Base-by-base conservation (phyloP, 495 filamentous ascomycete genomes). In the Coniosporium apollinis region DNA sequence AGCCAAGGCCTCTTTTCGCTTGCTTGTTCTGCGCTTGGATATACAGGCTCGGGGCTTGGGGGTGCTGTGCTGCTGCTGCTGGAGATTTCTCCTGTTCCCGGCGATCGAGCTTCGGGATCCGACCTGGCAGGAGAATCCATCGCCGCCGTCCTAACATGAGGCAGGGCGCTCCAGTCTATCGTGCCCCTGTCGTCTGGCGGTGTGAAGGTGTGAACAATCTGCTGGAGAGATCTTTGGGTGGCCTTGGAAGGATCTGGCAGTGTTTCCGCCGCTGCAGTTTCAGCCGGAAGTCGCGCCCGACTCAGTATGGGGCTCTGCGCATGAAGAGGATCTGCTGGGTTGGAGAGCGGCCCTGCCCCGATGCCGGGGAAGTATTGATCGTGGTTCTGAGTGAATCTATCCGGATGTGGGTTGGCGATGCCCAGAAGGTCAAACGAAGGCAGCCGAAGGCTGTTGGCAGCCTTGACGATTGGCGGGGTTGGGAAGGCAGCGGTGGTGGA, bases 391-490 rank as follows among this genome's bases (percentile, higher is more conserved):
- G 38, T 44, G 18, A 42, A 37, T 16, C 48, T 43, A 35, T 59
- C 51, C 2, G 55, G 56, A 35, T 56, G 49, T 15, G 54, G 54
- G 4, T 48, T 42, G 18, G 44, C 50, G 18, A 59, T 59, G 10
- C 54, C 54, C 0, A 57, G 42, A 2, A 42, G 25, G 25, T 57
- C 43, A 31, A 59, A 59, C 1, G 56, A 54, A 4, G 56, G 56
- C 0, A 59, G 45, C 14, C 52, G 47, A 1, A 57, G 42, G 19
- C 41, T 46, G 22, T 31, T 50, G 9, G 39, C 34, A 8, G 40
- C 11, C 40, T 42, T 58, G 3, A 29, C 17, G 4, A 44, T 29
- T 1, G 39, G 26, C 10, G 40, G 47, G 20, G 43, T 25, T 2
- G 40, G 40, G 3, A 44, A 40, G 13, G 47, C 34, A 5, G 34